Percentiles rank a stretch among this genome's conserved stretches.
phyloP scores from a whole-genome alignment of 768 basidiomycete species.

The Kockovaella imperatae region DNA sequence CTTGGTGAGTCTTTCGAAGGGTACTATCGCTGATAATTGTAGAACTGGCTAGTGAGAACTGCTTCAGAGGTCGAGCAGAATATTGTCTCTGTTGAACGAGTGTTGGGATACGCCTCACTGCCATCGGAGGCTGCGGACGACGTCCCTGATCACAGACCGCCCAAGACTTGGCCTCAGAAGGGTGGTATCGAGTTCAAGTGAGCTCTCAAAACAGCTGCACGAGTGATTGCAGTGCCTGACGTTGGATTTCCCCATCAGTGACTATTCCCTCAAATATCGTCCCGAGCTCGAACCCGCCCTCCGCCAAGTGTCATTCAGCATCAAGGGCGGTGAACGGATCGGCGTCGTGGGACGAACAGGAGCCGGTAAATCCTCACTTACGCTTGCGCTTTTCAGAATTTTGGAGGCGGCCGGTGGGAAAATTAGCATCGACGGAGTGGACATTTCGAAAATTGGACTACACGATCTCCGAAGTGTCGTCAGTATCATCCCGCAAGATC shows the following conservation, averaged over 20 bases:
- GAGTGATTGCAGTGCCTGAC: not conserved
- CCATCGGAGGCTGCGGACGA: constrained; percentile 40
- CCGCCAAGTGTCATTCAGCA: constrained; percentile 38
- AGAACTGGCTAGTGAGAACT: constrained; percentile 44
- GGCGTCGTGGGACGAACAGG: constrained; percentile 43
- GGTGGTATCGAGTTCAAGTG: constrained; percentile 41
- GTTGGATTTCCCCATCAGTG: constrained; percentile 10
- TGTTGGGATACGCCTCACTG: constrained; percentile 38
- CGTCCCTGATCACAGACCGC: constrained; percentile 35
- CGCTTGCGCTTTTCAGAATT: constrained; percentile 44
- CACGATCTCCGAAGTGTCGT: constrained; percentile 48
- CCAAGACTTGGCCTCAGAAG: constrained; percentile 30
- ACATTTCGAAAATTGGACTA: constrained; percentile 51
- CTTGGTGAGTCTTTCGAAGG: constrained; percentile 51
- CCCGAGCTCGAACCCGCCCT: constrained; percentile 43
- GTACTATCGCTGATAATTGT: not conserved
- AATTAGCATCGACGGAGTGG: constrained; percentile 79
- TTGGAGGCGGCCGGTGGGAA: constrained; percentile 63
- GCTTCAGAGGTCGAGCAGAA: constrained; percentile 45
- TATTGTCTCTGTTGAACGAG: constrained; percentile 44
- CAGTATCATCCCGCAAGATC: constrained; percentile 74
- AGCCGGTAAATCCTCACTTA: constrained; percentile 43
- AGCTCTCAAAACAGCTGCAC: too few species aligned
- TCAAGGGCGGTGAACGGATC: constrained; percentile 42
- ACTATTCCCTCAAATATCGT: constrained; percentile 43